Base-by-base conservation (phyloP, 768 basidiomycete species). In the Leccinum sublutescens region DNA sequence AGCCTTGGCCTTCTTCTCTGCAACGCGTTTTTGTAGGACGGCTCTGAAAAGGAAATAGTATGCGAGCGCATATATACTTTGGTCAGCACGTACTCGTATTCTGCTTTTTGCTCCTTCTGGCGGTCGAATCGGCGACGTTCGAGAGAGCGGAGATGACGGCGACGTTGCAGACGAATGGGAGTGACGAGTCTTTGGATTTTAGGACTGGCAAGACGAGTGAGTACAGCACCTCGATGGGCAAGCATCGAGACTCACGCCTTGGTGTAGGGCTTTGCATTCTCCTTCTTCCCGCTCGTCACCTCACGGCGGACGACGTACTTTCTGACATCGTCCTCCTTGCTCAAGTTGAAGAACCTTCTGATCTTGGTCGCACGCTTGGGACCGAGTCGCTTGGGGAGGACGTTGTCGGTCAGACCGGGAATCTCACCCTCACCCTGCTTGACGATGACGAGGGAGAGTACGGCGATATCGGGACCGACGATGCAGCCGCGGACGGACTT, bases 401-500 rank as follows among this genome's bases (percentile, higher is more conserved):
- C 87, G 66, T 75, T 84, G 75, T 98, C 95, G 65, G 96, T 98
- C 55, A 99, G 79, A 27, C 93, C 95, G 25, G 94, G 86, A 71
- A 98, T 86, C 25, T 96, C 93, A 55, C 76, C 69, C 58, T 96
- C 93, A 57, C 96, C 96, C 80, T 97, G 90, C 84, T 98, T 97
- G 79, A 97, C 93, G 68, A 99, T 89, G 74, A 95, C 88, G 64
- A 95, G 80, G 52, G 91, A 89, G 65, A 99, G 85, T 61, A 97
- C 95, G 56, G 94, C 89, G 68, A 98, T 97, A 76, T 99, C 95
- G 71, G 93, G 85, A 65, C 91, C 94, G 74, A 98, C 92, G 77
- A 98, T 98, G 83, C 95, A 97, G 34, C 96, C 96, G 63, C 96
- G 91, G 62, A 99, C 93, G 69, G 95, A 97, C 80, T 98, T 98